Evolutionary conservation across 2,329 filamentous ascomycete genomes (phyloP).

Genomic region (Chaetomium globosum): DNA sequence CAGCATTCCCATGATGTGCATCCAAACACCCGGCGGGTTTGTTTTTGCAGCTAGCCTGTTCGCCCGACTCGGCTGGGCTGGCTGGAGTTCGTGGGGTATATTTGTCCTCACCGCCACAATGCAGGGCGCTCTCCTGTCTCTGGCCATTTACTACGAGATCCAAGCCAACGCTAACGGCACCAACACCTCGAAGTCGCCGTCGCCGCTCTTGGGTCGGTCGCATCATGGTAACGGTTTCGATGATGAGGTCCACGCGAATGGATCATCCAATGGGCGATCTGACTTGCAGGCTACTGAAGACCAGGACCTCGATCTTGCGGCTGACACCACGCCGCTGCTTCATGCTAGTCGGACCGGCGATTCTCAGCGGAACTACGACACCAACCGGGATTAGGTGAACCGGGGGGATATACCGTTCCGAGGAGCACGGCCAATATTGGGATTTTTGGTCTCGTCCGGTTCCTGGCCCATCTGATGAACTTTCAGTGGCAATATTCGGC

Average conservation of each 20-base stretch:
- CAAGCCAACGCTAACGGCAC: slow-evolving; percentile 39
- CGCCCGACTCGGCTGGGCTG: slow-evolving; percentile 73
- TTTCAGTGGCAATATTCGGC: not conserved
- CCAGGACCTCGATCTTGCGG: slow-evolving; percentile 54
- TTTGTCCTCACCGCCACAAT: slow-evolving; percentile 83
- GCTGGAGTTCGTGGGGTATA: slow-evolving; percentile 96
- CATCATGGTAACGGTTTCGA: slow-evolving; percentile 50
- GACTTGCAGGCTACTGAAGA: slow-evolving; percentile 54
- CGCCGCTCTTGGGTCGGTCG: slow-evolving; percentile 41
- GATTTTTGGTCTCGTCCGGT: not conserved
- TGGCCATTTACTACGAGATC: slow-evolving; percentile 79
- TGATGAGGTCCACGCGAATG: slow-evolving; percentile 54
- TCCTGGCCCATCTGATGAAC: not conserved
- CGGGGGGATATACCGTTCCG: slow-evolving; percentile 27
- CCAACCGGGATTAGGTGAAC: slow-evolving; percentile 36
- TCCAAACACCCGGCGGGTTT: slow-evolving; percentile 91
- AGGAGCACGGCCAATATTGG: not conserved
- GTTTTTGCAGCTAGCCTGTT: slow-evolving; percentile 86
- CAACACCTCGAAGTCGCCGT: slow-evolving; percentile 21
- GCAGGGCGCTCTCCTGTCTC: slow-evolving; percentile 76
- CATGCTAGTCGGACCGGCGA: slow-evolving; percentile 54
- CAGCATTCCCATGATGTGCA: slow-evolving; percentile 97
- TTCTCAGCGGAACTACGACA: slow-evolving; percentile 47
- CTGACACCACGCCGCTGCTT: slow-evolving; percentile 55
- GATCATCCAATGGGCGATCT: slow-evolving; percentile 46